Evolutionary conservation across 208 protist species (phyloP), one percentile per base, ranked within the genome.

Genomic region (Endotrypanum monterogeii): DNA sequence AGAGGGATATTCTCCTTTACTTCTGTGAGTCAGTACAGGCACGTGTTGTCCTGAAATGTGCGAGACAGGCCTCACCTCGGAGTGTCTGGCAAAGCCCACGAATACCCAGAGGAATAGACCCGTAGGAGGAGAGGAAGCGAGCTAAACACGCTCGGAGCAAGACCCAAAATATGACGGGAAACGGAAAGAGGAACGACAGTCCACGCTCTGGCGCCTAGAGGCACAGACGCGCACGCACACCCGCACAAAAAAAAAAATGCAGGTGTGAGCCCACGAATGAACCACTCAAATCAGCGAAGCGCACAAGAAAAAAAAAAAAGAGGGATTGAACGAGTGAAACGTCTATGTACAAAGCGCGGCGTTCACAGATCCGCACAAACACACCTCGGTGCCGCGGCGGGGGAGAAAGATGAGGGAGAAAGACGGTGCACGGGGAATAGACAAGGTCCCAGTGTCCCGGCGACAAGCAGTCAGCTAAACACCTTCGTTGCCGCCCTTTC

Each of bases 331-430:
- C 25, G 51, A 67, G 23, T 9, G 39, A 68, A 54, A 35, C 14
- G 63, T 55, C 63, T 68, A 68, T 68, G 44, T 68, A 68, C 44
- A 68, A n/a, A 50, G 28, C 35, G 2, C 60, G 18, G 60, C 60
- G 12, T 39, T 7, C 60, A 46, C 39, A 2, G 60, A 65, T 28
- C 9, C 7, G 4, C 23, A 7, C 23, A 35, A 25, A n/a, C 14
- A 62, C 56, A 18, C 56, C 44, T 48, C 44, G 44, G 44, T 48
- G 44, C 0, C 44, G 44, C 44, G 54, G 54, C 7, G 54, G 6
- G 5, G 41, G 39, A 32, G 11, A 30, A 14, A 44, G n/a, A n/a
- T n/a, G n/a, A 18, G 28, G 39, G 11, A 32, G 8, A 25, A 28
- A 4, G 28, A 39, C 7, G 62, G 35, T 12, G 14, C 12, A 54